Evolutionary conservation across 768 basidiomycete species (phyloP).

Genomic region (Tricholoma bakamatsutake): DNA sequence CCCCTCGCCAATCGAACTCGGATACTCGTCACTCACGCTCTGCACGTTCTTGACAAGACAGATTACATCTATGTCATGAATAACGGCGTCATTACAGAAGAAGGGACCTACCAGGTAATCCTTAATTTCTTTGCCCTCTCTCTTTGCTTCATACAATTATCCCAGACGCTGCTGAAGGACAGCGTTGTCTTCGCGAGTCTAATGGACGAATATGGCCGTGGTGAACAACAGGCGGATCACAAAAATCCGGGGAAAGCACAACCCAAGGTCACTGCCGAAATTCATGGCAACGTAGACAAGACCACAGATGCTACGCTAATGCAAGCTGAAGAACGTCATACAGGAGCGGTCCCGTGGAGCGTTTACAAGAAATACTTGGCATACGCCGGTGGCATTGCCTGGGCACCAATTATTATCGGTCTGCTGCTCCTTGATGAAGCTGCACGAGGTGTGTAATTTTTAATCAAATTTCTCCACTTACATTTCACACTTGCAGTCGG

Average conservation of each 20-base stretch:
- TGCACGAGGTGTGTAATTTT: neutral
- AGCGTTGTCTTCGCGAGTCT: slow-evolving; percentile 41
- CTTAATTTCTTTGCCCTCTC: neutral
- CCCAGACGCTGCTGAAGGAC: slow-evolving; percentile 39
- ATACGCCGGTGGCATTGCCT: neutral
- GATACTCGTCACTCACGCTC: slow-evolving; percentile 55
- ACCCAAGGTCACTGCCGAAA: neutral
- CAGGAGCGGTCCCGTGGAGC: slow-evolving; percentile 43
- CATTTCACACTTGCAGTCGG: slow-evolving; percentile 16
- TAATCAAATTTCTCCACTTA: neutral
- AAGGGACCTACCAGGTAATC: slow-evolving; percentile 48
- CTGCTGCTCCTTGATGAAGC: neutral
- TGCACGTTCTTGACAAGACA: slow-evolving; percentile 49
- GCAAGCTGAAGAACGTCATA: slow-evolving; percentile 53
- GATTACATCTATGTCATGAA: slow-evolving; percentile 65
- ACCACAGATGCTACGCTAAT: slow-evolving; percentile 30
- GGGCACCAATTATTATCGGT: neutral
- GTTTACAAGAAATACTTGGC: slow-evolving; percentile 40
- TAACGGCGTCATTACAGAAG: slow-evolving; percentile 50
- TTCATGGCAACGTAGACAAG: slow-evolving; percentile 12
- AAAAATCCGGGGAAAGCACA: slow-evolving; percentile 11
- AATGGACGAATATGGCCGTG: slow-evolving; percentile 50
- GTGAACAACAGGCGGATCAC: slow-evolving; percentile 29
- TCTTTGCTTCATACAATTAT: neutral
- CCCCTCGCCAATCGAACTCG: slow-evolving; percentile 50